Evolutionary conservation across 2,329 filamentous ascomycete species (phyloP).

Genomic region (Cadophora sp.): DNA sequence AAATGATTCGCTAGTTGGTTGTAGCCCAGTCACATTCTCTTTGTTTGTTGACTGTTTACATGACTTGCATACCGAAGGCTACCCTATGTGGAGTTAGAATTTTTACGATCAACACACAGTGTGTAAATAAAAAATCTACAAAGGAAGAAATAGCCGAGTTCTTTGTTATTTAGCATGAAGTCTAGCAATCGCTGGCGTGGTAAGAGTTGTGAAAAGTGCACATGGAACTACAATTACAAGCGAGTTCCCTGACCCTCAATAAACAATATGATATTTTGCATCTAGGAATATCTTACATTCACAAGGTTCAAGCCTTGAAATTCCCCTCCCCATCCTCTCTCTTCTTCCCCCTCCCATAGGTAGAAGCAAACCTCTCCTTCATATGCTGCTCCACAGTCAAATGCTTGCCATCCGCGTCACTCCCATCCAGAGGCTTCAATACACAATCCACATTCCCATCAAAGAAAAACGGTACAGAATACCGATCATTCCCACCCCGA

Average conservation of each 20-base stretch:
- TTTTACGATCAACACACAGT: no score
- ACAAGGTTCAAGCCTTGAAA: conserved; percentile 24
- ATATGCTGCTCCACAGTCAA: conserved; percentile 42
- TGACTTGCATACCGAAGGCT: not conserved
- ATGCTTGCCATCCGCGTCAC: conserved; percentile 26
- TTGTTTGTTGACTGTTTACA: not conserved
- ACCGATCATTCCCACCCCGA: conserved; percentile 55
- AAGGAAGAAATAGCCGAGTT: no score
- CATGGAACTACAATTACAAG: no score
- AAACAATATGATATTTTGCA: not conserved
- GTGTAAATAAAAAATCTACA: no score
- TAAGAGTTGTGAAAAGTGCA: no score
- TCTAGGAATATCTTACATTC: not conserved
- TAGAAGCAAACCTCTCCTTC: conserved; percentile 39
- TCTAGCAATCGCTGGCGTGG: no score
- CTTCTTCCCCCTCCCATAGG: conserved; percentile 37
- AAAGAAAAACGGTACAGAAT: conserved; percentile 62
- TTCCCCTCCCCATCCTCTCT: conserved; percentile 29
- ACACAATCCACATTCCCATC: conserved; percentile 57
- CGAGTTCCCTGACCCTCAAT: no score
- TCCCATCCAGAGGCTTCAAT: conserved; percentile 39
- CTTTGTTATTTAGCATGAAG: no score
- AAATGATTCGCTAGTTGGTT: not conserved
- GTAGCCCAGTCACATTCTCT: not conserved
- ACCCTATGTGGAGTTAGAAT: not conserved